Evolutionary conservation across 768 basidiomycete species (phyloP).

Genomic region (Dioszegia aurantiaca): DNA sequence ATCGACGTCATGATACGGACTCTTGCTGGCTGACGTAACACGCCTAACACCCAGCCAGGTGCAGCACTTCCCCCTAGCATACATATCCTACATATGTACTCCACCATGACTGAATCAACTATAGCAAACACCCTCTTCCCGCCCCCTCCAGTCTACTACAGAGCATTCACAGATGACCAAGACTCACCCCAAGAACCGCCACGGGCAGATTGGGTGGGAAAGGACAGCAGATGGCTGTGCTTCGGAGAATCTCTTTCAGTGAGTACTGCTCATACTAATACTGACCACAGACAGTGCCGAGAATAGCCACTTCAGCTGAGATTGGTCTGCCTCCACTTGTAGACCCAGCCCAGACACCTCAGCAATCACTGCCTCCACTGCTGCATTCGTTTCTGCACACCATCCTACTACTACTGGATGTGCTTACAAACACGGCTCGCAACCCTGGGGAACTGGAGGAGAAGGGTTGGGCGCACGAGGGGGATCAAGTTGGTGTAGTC

Average conservation of each 20-base stretch:
- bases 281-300: slow-evolving; percentile 23
- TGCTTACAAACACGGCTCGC: slow-evolving; percentile 35
- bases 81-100: too few species aligned
- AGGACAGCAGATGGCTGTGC: slow-evolving; percentile 43
- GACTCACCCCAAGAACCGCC: slow-evolving; percentile 22
- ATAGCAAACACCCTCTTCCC: slow-evolving; percentile 47
- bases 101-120: slow-evolving; percentile 13
- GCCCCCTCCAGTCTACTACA: slow-evolving; percentile 40
- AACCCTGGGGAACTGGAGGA: slow-evolving; percentile 38
- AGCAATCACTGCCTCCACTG: slow-evolving; percentile 30
- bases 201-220: slow-evolving; percentile 34
- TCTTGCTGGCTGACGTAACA: too few species aligned
- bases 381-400: slow-evolving; percentile 47
- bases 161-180: slow-evolving; percentile 23
- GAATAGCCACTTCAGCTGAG: slow-evolving; percentile 29
- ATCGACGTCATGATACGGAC: not conserved
- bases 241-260: slow-evolving; percentile 25
- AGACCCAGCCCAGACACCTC: slow-evolving; percentile 31
- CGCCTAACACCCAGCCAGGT: too few species aligned
- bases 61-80: too few species aligned
- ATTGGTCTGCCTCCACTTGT: slow-evolving; percentile 32
- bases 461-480: slow-evolving; percentile 39
- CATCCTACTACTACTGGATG: slow-evolving; percentile 32
- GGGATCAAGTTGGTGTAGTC: slow-evolving; percentile 37
- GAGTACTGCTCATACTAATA: slow-evolving; percentile 12